A percentile compares a stretch with the other conserved stretches of the same genome.
Evolutionary conservation across 2,329 filamentous ascomycete genomes (phyloP).

Genomic region (Xylariaceae sp.): DNA sequence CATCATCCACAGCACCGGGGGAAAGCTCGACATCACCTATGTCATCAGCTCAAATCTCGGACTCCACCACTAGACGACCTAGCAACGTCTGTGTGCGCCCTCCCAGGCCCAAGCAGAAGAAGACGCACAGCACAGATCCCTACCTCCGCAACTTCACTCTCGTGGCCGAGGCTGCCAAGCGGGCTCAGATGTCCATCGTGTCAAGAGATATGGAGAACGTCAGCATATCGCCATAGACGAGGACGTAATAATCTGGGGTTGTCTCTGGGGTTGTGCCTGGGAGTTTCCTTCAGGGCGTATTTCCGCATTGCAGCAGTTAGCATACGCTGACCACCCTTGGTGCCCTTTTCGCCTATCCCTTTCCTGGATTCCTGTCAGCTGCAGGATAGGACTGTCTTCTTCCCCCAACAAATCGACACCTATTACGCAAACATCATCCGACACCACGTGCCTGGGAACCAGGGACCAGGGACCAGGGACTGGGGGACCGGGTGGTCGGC

Average conservation of each 20-base stretch:
- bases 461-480: constrained; percentile 3
- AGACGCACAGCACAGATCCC: constrained; percentile 41
- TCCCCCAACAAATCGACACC: constrained; percentile 12
- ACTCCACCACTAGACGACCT: constrained; percentile 18
- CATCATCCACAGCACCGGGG: not conserved
- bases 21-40: constrained; percentile 12
- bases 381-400: constrained; percentile 7
- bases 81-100: constrained; percentile 26
- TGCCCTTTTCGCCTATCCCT: constrained; percentile 1
- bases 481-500: not conserved
- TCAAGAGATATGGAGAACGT: constrained; percentile 80
- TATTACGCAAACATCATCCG: constrained; percentile 10
- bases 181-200: constrained; percentile 84
- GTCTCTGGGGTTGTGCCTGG: no score
- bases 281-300: no score
- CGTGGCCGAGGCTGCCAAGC: constrained; percentile 86
- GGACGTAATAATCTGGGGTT: not conserved
- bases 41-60: constrained; percentile 15
- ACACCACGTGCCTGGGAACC: constrained; percentile 13
- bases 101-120: constrained; percentile 25
- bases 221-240: constrained; percentile 44
- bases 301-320: not conserved
- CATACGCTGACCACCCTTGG: not conserved
- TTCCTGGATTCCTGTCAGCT: constrained; percentile 3
- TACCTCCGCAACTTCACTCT: constrained; percentile 80